Percentiles rank a stretch among this genome's conserved stretches.
Conservation (phyloP, 2,329 filamentous ascomycete genomes). For the Colletotrichum nymphaeae region DNA sequence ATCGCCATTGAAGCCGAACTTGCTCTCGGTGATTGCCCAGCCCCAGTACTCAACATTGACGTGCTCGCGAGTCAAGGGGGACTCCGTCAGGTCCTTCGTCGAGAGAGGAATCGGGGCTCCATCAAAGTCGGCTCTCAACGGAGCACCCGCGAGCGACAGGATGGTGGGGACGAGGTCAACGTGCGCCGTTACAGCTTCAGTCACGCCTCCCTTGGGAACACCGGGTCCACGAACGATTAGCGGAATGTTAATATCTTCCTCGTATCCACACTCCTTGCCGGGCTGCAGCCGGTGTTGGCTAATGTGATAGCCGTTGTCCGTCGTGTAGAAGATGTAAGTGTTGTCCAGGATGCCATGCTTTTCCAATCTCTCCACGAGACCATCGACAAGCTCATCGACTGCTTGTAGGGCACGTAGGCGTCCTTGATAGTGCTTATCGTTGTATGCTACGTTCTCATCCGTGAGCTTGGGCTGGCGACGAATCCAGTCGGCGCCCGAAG, state of each 20-base stretch:
- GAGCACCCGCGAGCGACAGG: slow-evolving; percentile 50
- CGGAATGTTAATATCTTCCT: slow-evolving; percentile 64
- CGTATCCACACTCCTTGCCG: slow-evolving; percentile 63
- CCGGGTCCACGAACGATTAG: slow-evolving; percentile 62
- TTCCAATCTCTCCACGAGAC: slow-evolving; percentile 48
- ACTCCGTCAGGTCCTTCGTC: slow-evolving; percentile 30
- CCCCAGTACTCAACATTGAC: slow-evolving; percentile 67
- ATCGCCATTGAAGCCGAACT: slow-evolving; percentile 38
- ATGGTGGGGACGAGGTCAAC: slow-evolving; percentile 68
- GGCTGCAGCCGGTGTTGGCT: slow-evolving; percentile 63
- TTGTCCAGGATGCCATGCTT: slow-evolving; percentile 48
- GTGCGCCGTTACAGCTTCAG: slow-evolving; percentile 58
- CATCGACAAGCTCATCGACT: slow-evolving; percentile 58
- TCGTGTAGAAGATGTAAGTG: slow-evolving; percentile 64
- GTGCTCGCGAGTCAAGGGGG: slow-evolving; percentile 53
- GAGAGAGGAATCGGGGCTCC: slow-evolving; percentile 57
- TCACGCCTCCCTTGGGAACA: slow-evolving; percentile 49
- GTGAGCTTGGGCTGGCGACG: slow-evolving; percentile 48
- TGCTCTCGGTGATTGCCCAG: slow-evolving; percentile 44
- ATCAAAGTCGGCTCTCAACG: slow-evolving; percentile 60
- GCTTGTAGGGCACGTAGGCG: slow-evolving; percentile 56
- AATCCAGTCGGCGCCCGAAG: slow-evolving; percentile 58
- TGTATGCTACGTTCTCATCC: slow-evolving; percentile 45
- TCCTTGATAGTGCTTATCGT: slow-evolving; percentile 53
- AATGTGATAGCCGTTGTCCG: slow-evolving; percentile 66